Percentiles rank a stretch among this genome's conserved stretches.
Evolutionary conservation across 2,329 filamentous ascomycete species (phyloP).

Genomic region (Verticillium dahliae): DNA sequence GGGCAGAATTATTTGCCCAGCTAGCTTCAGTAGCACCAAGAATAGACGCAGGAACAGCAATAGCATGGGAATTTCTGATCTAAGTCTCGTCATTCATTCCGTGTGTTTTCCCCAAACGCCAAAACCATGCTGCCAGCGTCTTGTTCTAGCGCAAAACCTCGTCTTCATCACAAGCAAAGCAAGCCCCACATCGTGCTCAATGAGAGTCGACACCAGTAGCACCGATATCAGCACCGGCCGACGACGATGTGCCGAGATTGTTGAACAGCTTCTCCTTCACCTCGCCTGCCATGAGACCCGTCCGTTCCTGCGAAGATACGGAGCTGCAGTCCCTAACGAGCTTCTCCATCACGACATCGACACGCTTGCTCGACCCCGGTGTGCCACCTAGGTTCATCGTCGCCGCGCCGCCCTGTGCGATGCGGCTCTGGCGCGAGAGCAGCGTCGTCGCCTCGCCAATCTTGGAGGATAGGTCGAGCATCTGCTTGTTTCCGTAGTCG

Average conservation of each 20-base stretch:
- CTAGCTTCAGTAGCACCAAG: too few relatives aligned
- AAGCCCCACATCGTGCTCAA: background rate
- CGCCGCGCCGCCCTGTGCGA: constrained; percentile 20
- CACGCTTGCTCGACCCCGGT: constrained; percentile 17
- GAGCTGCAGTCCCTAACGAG: constrained; percentile 53
- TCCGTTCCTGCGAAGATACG: constrained; percentile 55
- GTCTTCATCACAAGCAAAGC: background rate
- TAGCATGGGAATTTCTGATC: background rate
- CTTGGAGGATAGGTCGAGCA: constrained; percentile 80
- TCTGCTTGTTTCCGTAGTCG: constrained; percentile 88
- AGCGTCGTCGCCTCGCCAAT: constrained; percentile 55
- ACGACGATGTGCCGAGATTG: constrained; percentile 21
- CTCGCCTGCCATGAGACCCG: constrained; percentile 54
- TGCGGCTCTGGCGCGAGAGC: constrained; percentile 24
- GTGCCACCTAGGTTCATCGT: constrained; percentile 12
- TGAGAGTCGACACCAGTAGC: background rate
- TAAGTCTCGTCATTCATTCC: background rate
- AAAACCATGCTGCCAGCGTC: background rate
- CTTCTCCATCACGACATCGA: constrained; percentile 49
- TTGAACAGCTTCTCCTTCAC: constrained; percentile 60
- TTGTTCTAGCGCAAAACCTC: background rate
- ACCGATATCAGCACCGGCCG: background rate
- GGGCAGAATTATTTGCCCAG: background rate
- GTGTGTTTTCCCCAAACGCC: background rate
- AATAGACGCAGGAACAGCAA: background rate